phyloP scores from a whole-genome alignment of 768 basidiomycete species.

The Auricularia sp. region DNA sequence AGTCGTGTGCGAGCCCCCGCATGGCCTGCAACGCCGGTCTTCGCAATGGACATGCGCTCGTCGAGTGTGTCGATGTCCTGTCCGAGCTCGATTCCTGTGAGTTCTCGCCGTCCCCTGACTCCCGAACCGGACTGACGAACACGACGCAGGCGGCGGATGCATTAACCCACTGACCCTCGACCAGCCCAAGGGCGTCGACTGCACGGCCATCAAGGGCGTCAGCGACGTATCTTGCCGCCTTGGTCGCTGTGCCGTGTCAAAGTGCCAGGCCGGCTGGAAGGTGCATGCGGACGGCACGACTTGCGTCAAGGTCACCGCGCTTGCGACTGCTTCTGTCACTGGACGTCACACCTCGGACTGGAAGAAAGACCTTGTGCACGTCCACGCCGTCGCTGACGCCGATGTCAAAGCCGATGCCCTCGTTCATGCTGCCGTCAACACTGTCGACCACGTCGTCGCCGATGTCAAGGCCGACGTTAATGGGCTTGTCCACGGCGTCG shows the following conservation, averaged over 20 bases:
- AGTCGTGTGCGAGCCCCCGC: background rate
- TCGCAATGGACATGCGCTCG: background rate
- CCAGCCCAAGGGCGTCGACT: slow-evolving; percentile 33
- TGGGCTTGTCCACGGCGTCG: background rate
- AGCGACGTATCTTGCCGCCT: slow-evolving; percentile 37
- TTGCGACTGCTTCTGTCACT: background rate
- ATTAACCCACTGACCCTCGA: slow-evolving; percentile 18
- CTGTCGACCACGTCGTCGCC: background rate
- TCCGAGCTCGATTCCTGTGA: slow-evolving; percentile 11
- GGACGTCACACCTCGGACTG: background rate
- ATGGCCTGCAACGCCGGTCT: background rate
- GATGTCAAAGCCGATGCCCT: background rate
- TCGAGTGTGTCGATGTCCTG: background rate
- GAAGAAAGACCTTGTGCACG: background rate
- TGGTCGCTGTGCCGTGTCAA: slow-evolving; percentile 34
- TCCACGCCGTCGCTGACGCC: background rate
- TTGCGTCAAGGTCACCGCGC: background rate
- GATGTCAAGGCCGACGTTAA: background rate
- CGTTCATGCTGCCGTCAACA: background rate
- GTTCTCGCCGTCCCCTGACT: slow-evolving; percentile 27
- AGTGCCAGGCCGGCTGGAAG: slow-evolving; percentile 33
- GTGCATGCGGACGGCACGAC: slow-evolving; percentile 33
- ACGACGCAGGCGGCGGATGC: slow-evolving; percentile 32
- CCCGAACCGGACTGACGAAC: slow-evolving; percentile 2
- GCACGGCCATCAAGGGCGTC: slow-evolving; percentile 37